Evolutionary conservation across 495 filamentous ascomycete species (phyloP), one percentile per base, ranked within the genome.

Genomic region (Letharia columbiana): DNA sequence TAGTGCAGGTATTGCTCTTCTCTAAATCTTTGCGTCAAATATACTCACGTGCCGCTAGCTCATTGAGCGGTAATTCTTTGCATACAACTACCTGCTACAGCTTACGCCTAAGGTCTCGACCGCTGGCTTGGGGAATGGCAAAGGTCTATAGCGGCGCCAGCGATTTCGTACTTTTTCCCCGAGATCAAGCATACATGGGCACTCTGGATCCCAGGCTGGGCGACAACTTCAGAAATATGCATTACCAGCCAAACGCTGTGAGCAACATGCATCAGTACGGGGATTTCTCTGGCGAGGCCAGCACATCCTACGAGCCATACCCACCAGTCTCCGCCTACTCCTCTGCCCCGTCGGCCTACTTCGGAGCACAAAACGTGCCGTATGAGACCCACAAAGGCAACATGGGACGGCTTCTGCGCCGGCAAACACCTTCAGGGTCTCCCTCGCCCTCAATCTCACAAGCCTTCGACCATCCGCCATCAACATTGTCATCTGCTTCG

Each of bases 401-500:
- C 42, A 37, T 40, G 45, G 64, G 63, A 37, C 37, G 39, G 33
- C 45, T 44, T 59, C 41, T 66, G 15, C 63, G 52, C 54, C 62
- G 63, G 41, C 57, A 65, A 18, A 70, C 68, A 33, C 64, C 68
- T 23, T 68, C 70, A 17, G 70, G 66, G 31, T 73, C 72, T 20
- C 71, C 71, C n/a, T 71, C 71, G 15, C 64, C 69, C 23, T 73
- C 72, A 12, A 52, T 61, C 28, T 65, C 71, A 42, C 71, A 73
- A 37, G 58, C 41, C 64, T 82, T 73, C 67, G 83, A 80, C 66
- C 80, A 66, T 72, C 82, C 70, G 70, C 77, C 76, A 80, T 82
- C 70, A 77, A 71, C 54, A 74, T 67, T 92, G 59, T 91, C 89
- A 20, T 90, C 87, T 63, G 87, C 88, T 37, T 94, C 91, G 4